Base-by-base conservation (phyloP, 257 asterid genomes). In the Lithospermum erythrorhizon region DNA sequence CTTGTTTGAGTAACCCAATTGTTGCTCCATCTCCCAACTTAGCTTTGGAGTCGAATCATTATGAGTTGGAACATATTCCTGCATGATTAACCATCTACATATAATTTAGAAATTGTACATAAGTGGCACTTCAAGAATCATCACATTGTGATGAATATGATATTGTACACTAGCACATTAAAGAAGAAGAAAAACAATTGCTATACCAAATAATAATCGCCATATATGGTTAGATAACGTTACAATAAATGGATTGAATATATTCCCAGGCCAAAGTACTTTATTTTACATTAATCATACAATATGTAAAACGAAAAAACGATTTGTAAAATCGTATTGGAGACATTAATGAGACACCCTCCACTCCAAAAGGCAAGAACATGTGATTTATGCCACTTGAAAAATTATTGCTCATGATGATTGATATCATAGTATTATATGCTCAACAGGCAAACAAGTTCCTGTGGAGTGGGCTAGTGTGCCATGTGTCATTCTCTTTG, bases 21-120 rank as follows among this genome's bases (percentile, higher is more conserved):
- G 97, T 53, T 87, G 96, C 74, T 90, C 97, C 80, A 76, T 80
- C 76, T 90, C 97, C 96, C 97, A 90, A 62, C 94, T 90, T 21
- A 90, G 70, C 67, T 84, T 89, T 6, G 87, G 68, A 0, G 81
- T 80, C 58, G 70, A 88, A 11, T 56, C 89, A 27, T 79, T 58
- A 49, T 87, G 87, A 21, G 66, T 60, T 2, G 97, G 97, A 51
- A 63, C 83, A 75, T 89, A 87, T 52, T 87, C 88, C 97, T 89
- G 65, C 56, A 47, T 1, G 0, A 51, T 20, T 11, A 41, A 41
- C 49, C 49, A 41, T 41, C 49, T 13, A 1, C 9, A 37, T 37
- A 6, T 11, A 37, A 37, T 37, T 9, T 37, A 37, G 6, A 6
- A 32, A 6, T 32, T 24, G 27, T 24, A 24, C 3, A 24, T 24